phyloP scores from a whole-genome alignment of 169 alveolate species.

The Eimeria tenella region DNA sequence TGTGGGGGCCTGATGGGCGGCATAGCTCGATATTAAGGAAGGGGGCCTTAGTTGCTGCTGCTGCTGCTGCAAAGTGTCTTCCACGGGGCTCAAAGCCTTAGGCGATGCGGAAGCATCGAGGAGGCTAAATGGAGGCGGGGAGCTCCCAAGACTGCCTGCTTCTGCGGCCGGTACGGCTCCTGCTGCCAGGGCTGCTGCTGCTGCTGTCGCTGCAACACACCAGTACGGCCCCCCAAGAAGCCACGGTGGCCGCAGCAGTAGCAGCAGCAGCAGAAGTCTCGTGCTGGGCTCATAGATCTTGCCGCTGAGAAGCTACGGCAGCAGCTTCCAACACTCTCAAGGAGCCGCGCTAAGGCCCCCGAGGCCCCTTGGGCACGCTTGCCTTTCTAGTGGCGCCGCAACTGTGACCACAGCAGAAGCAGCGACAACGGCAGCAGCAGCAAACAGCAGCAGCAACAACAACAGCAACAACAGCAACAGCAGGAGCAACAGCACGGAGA shows the following conservation, averaged over 20 bases:
- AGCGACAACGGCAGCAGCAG: not conserved
- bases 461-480: not conserved
- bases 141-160: not conserved
- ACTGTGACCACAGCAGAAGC: not conserved
- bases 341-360: no score
- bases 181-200: slow-evolving; percentile 10
- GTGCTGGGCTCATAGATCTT: no score
- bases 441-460: slow-evolving; percentile 2
- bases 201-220: slow-evolving; percentile 6
- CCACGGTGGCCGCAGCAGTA: not conserved
- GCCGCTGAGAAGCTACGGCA: no score
- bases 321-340: no score
- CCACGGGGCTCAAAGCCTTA: no score
- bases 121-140: no score
- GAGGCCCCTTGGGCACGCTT: no score
- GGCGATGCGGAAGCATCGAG: no score
- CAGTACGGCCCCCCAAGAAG: not conserved
- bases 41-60: no score
- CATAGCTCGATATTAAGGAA: no score
- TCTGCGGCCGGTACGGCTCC: slow-evolving; percentile 1
- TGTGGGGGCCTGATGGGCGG: no score
- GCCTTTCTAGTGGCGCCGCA: not conserved
- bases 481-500: not conserved
- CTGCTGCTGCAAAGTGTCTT: no score
- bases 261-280: not conserved